A percentile compares a stretch with the other conserved stretches of the same genome.
phyloP scores from a whole-genome alignment of 345 rosid species.

The Gossypium rotundifolium region DNA sequence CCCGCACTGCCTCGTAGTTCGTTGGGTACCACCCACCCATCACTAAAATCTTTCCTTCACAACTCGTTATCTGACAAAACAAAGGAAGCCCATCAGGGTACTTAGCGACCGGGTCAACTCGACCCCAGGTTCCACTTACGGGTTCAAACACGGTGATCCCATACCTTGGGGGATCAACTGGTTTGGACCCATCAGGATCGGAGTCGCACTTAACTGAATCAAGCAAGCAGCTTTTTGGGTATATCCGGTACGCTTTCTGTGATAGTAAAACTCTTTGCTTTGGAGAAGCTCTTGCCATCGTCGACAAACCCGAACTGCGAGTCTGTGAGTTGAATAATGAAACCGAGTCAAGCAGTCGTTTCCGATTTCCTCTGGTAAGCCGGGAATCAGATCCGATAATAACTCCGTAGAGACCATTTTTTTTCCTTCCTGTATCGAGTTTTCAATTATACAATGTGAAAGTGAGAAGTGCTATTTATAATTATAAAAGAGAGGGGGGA shows the following conservation, averaged over 20 bases:
- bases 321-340: conserved; percentile 33
- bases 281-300: conserved; percentile 40
- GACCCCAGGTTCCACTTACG: conserved; percentile 27
- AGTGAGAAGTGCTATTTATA: too few species aligned
- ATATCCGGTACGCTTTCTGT: conserved; percentile 26
- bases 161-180: conserved; percentile 22
- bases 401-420: neutral
- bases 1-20: conserved; percentile 39
- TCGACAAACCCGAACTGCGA: conserved; percentile 42
- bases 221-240: conserved; percentile 49
- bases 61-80: conserved; percentile 48
- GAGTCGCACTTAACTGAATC: conserved; percentile 24
- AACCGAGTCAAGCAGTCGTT: conserved; percentile 51
- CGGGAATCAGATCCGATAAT: neutral
- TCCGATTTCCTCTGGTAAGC: conserved; percentile 42
- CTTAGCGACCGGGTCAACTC: conserved; percentile 32
- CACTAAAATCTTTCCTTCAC: conserved; percentile 44
- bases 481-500: too few species aligned
- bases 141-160: conserved; percentile 40
- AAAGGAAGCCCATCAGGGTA: conserved; percentile 56
- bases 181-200: neutral
- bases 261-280: conserved; percentile 38
- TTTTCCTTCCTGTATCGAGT: too few species aligned
- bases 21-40: conserved; percentile 67
- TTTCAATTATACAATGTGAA: too few species aligned